Percentiles rank a stretch among this genome's conserved stretches.
phyloP scores from a whole-genome alignment of 768 basidiomycete species.

The Kwoniella dendrophila region DNA sequence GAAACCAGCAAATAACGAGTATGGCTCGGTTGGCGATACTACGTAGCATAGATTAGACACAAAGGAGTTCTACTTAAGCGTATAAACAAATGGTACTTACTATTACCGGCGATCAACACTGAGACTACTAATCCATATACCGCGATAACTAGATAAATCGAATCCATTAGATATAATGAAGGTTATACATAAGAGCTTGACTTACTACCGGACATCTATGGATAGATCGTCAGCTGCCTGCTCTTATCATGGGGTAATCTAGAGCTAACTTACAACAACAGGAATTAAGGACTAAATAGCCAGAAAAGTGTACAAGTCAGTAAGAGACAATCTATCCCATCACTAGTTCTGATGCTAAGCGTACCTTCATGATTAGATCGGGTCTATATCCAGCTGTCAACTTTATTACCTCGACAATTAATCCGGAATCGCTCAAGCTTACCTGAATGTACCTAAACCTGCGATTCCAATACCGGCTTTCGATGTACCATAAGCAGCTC shows the following conservation, averaged over 20 bases:
- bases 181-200: conserved; percentile 5
- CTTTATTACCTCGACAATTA: background rate
- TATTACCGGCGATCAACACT: conserved; percentile 78
- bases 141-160: conserved; percentile 65
- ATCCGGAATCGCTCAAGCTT: background rate
- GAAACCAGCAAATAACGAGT: conserved; percentile 83
- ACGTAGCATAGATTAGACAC: conserved; percentile 2
- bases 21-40: conserved; percentile 69
- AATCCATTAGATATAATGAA: conserved; percentile 5
- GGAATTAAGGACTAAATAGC: conserved; percentile 83
- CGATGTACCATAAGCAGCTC: conserved; percentile 93
- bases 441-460: conserved; percentile 83
- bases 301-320: background rate
- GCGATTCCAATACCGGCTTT: conserved; percentile 98
- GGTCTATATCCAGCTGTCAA: conserved; percentile 58
- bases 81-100: conserved; percentile 57
- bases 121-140: conserved; percentile 96
- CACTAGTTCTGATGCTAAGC: conserved; percentile 33
- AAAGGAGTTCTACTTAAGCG: background rate
- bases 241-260: background rate
- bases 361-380: conserved; percentile 96
- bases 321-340: background rate
- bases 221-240: background rate
- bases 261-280: conserved; percentile 64
- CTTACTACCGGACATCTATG: conserved; percentile 76